A percentile compares a stretch with the other conserved stretches of the same genome.
phyloP scores from a whole-genome alignment of 2,329 filamentous ascomycete genomes.

The Botrytis aclada region DNA sequence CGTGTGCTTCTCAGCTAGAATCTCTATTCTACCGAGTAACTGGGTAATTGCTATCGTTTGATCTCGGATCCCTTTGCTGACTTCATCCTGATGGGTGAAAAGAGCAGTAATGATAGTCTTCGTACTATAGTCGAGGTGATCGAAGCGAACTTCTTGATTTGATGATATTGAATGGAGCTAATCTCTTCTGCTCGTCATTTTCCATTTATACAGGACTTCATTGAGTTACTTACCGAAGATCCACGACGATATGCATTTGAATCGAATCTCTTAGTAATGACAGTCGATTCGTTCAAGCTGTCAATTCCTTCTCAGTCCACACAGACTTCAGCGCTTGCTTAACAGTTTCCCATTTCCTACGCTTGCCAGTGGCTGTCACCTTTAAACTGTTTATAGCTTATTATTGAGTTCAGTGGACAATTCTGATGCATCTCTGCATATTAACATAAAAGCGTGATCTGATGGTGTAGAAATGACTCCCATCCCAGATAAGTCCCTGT shows the following conservation, averaged over 20 bases:
- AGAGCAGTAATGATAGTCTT: not conserved
- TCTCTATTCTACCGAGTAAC: not conserved
- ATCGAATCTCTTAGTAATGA: not conserved
- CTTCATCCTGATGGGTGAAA: not conserved
- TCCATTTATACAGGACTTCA: not conserved
- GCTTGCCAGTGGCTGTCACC: not conserved
- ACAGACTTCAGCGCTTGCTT: constrained; percentile 13
- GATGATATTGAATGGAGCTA: not conserved
- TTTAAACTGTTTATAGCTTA: not conserved
- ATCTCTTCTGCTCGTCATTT: not conserved
- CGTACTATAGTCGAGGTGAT: not conserved
- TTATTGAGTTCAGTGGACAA: not conserved
- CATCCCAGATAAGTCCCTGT: not conserved
- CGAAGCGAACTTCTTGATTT: not conserved
- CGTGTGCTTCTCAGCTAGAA: not conserved
- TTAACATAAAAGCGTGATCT: not conserved
- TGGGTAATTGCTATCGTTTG: constrained; percentile 5
- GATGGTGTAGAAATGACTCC: not conserved
- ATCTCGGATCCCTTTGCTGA: not conserved
- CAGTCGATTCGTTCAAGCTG: not conserved
- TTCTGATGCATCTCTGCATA: not conserved
- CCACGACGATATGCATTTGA: constrained; percentile 5
- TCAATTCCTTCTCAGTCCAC: constrained; percentile 6
- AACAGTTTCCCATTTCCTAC: constrained; percentile 1
- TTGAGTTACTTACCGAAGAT: not conserved